Base-by-base conservation (phyloP, 2,329 filamentous ascomycete species). In the Epichloe hybrida region DNA sequence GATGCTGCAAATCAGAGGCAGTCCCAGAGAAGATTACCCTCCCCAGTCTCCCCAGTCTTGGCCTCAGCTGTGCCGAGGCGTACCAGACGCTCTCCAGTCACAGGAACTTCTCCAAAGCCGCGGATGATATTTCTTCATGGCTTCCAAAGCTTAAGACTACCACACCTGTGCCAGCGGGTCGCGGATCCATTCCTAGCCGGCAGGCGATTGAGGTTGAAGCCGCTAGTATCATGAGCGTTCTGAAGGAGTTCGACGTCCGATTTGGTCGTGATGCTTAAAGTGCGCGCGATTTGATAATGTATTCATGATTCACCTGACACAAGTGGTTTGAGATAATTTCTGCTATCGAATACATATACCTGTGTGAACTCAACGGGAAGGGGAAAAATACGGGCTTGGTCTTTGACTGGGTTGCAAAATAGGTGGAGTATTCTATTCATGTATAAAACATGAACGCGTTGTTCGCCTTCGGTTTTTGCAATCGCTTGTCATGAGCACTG, bases 171-270 rank as follows among this genome's bases (percentile, higher is more conserved):
- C 39, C 47, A 3, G 57, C 59, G 9, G 42, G 53, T 54, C 59
- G 55, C 55, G 59, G 57, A 34, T 50, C 67, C 48, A 61, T 64
- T 50, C 64, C 64, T 50, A 66, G 69, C 54, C 71, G 71, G 50
- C 75, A 76, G 41, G 81, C 85, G 1, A 81, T 89, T 59, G 86
- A 90, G 63, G 84, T 90, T 15, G 86, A 90, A 66, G 84, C 86
- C 6, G 86, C 86, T 0, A 89, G 85, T 64, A 88, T 90, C 50
- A 89, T 90, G 86, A 84, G 83, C 41, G 86, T 89, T n/a, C 68
- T 90, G 53, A 86, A 86, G 65, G 83, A 86, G 55, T 90, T 90
- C 67, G 86, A 90, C 60, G 75, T 87, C 47, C 72, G 86, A 50
- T 90, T 90, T 63, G 81, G 81, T 39, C 61, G 66, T 38, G 65